phyloP scores from a whole-genome alignment of 768 basidiomycete genomes.

The Boletus huronensis region DNA sequence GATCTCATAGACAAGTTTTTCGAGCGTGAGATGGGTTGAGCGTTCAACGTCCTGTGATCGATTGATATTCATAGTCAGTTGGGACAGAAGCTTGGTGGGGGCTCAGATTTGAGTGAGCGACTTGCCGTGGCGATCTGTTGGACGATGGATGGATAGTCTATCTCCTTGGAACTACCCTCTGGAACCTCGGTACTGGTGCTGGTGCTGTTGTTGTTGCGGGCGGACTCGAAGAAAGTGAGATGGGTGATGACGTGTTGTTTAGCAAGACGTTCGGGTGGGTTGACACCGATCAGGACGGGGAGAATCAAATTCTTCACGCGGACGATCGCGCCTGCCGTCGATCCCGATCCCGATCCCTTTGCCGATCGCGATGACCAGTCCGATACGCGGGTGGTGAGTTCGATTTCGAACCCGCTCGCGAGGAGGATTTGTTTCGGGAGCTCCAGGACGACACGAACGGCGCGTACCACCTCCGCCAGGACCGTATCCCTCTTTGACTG shows the following conservation, averaged over 20 bases:
- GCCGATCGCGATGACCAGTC: neutral
- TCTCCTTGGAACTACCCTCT: neutral
- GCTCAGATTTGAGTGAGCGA: neutral
- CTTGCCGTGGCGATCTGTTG: constrained; percentile 29
- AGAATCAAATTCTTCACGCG: constrained; percentile 45
- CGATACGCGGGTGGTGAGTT: constrained; percentile 29
- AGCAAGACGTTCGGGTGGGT: constrained; percentile 61
- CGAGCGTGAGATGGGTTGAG: constrained; percentile 19
- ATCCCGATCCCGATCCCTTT: neutral
- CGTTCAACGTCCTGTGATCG: constrained; percentile 8
- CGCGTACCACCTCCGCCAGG: constrained; percentile 5
- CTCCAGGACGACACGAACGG: constrained; percentile 41
- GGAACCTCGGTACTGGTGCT: constrained; percentile 1
- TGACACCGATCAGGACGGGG: constrained; percentile 64
- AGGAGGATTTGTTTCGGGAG: constrained; percentile 52
- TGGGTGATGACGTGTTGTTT: constrained; percentile 62
- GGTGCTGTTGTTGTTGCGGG: constrained; percentile 1
- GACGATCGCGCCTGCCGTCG: constrained; percentile 26
- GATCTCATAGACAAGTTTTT: constrained; percentile 40
- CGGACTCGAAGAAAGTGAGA: constrained; percentile 41
- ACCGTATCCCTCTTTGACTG: neutral
- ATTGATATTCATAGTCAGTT: neutral
- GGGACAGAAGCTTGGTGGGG: no score
- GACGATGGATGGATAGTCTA: constrained; percentile 39
- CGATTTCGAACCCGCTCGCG: constrained; percentile 41